phyloP scores from a whole-genome alignment of 2,329 filamentous ascomycete species.

The Magnaporthales sp. region DNA sequence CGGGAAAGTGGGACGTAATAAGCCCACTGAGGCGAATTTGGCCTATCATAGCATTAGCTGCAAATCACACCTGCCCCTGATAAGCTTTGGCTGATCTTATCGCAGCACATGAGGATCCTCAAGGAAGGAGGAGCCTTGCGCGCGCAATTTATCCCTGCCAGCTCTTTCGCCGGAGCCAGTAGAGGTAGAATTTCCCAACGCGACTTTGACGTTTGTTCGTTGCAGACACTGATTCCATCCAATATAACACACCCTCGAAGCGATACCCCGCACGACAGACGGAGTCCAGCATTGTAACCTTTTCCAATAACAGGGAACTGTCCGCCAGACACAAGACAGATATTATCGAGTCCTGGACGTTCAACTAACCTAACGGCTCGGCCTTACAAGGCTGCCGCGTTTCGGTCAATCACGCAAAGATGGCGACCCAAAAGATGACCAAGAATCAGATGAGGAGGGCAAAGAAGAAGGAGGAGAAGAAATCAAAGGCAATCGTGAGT shows the following conservation, averaged over 20 bases:
- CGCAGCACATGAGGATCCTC: neutral
- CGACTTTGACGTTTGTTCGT: neutral
- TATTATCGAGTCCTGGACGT: neutral
- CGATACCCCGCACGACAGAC: neutral
- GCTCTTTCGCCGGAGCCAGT: neutral
- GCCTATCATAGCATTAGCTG: neutral
- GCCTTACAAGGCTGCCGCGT: neutral
- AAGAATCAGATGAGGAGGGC: conserved; percentile 92
- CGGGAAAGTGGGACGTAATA: neutral
- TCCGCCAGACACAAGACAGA: neutral
- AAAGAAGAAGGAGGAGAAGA: conserved; percentile 90
- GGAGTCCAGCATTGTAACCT: neutral
- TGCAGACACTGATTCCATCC: neutral
- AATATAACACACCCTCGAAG: neutral
- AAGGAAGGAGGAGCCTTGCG: neutral
- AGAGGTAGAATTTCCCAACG: neutral
- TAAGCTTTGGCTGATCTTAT: neutral
- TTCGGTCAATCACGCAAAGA: conserved; percentile 25
- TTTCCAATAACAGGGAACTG: neutral
- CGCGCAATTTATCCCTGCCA: neutral
- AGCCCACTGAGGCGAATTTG: neutral
- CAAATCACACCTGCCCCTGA: neutral
- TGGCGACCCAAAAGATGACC: conserved; percentile 65
- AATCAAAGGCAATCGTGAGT: conserved; percentile 46
- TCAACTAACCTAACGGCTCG: neutral